Evolutionary conservation across 2,329 filamentous ascomycete genomes (phyloP), one percentile per base, ranked within the genome.

Genomic region (Cephalotrichum gorgonifer): DNA sequence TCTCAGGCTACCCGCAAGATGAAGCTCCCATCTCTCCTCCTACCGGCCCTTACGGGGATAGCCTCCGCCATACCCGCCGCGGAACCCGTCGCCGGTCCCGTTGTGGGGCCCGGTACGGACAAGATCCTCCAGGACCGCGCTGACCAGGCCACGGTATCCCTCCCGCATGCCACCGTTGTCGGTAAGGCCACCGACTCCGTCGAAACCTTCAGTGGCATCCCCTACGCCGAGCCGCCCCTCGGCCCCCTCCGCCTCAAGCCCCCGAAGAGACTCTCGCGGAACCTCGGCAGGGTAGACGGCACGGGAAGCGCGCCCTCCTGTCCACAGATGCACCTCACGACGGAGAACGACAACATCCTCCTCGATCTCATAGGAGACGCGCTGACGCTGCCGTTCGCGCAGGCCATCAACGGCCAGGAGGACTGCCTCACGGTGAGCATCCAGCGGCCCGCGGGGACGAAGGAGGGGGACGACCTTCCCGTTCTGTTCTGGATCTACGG

Each of bases 181-280:
- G 58, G 58, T 25, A 56, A 55, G 27, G 47, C 50, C 15, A 46
- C 52, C 33, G 52, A 50, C 25, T 47, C 50, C 12, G 68, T 83
- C 12, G 80, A 85, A 48, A 70, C 66, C 23, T 85, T 83, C 63
- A 72, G 72, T 52, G 79, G 76, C 12, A 81, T 85, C 50, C 81
- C 81, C 1, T 86, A 76, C 55, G 80, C 81, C 2, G 64, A 81
- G 53, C 73, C 79, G 5, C 82, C 82, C 1, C 67, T 73, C 1
- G 79, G 76, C 0, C 57, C 66, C 1, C 68, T 83, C 27, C 74
- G 82, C 6, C 67, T 86, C n/a, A 77, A 74, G 53, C 74, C 77
- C 8, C 81, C 82, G 3, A 69, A 76, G 54, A 64, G 72, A 2
- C 59, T 82, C 9, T 69, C 67, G 4, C 57, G 64, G 1, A 56